Conservation (phyloP, 1,284 basidiomycete genomes). For the Microbotryum silenes-acaulis region DNA sequence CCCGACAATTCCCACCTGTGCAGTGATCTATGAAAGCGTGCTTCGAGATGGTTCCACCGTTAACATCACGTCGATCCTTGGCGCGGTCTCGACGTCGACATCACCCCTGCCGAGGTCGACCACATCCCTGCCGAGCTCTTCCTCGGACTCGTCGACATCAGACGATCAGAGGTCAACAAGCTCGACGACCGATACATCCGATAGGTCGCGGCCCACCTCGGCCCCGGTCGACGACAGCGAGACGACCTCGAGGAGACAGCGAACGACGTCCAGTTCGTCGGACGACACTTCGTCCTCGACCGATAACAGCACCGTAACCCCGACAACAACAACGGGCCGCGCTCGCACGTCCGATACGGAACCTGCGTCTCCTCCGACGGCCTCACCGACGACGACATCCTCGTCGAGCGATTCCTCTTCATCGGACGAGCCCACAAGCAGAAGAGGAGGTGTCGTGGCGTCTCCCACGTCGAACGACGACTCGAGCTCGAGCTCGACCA, state of each 20-base stretch:
- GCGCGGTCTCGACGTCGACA: background rate
- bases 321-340: background rate
- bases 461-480: background rate
- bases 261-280: background rate
- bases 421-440: background rate
- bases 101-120: background rate
- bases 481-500: background rate
- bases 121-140: background rate
- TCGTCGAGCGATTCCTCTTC: background rate
- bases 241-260: background rate
- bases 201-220: background rate
- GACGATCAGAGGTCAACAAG: background rate
- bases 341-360: background rate
- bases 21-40: background rate
- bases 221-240: background rate
- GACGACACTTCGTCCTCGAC: background rate
- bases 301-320: background rate
- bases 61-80: background rate
- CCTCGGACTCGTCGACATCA: background rate
- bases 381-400: background rate
- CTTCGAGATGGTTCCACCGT: slow-evolving; percentile 3
- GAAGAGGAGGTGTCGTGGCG: background rate
- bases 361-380: background rate
- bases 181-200: background rate
- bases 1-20: background rate